These are phyloP conservation scores for Exserohilum turcica DNA, from an alignment of 2,329 filamentous ascomycete genomes.

Conservation along the genomic window DNA sequence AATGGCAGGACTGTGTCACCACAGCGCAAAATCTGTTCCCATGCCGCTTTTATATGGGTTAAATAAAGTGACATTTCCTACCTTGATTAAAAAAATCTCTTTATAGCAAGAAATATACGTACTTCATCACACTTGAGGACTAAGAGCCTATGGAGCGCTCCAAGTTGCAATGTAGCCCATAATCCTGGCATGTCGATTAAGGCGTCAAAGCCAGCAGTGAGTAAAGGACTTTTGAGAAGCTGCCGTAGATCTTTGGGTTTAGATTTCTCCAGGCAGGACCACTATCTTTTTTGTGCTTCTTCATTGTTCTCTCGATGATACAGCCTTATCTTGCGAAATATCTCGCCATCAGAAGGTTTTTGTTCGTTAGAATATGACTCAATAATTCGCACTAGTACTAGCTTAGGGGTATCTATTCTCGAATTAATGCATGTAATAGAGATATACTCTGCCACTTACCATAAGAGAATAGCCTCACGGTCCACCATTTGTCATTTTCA, in stretches of 20 bases:
- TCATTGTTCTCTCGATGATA: slow-evolving; percentile 21
- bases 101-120: neutral
- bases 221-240: slow-evolving; percentile 15
- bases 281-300: slow-evolving; percentile 20
- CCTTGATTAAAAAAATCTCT: slow-evolving; percentile 2
- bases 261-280: slow-evolving; percentile 23
- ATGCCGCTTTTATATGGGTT: slow-evolving; percentile 12
- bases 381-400: slow-evolving; percentile 10
- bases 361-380: slow-evolving; percentile 19
- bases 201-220: slow-evolving; percentile 20
- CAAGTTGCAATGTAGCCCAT: slow-evolving; percentile 26
- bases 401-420: slow-evolving; percentile 10
- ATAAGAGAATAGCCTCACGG: slow-evolving; percentile 24
- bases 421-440: slow-evolving; percentile 1
- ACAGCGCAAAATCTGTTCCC: slow-evolving; percentile 14
- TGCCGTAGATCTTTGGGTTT: slow-evolving; percentile 27
- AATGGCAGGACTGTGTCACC: slow-evolving; percentile 6
- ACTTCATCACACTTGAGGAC: slow-evolving; percentile 28
- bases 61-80: slow-evolving; percentile 26
- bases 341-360: slow-evolving; percentile 23
- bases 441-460: slow-evolving; percentile 5
- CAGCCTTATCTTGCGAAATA: slow-evolving; percentile 27
- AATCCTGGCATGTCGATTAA: slow-evolving; percentile 27
- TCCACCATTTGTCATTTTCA: slow-evolving; percentile 30
- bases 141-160: slow-evolving; percentile 25